Evolutionary conservation across 2,329 filamentous ascomycete genomes (phyloP).

Genomic region (Pleomassaria siparia): DNA sequence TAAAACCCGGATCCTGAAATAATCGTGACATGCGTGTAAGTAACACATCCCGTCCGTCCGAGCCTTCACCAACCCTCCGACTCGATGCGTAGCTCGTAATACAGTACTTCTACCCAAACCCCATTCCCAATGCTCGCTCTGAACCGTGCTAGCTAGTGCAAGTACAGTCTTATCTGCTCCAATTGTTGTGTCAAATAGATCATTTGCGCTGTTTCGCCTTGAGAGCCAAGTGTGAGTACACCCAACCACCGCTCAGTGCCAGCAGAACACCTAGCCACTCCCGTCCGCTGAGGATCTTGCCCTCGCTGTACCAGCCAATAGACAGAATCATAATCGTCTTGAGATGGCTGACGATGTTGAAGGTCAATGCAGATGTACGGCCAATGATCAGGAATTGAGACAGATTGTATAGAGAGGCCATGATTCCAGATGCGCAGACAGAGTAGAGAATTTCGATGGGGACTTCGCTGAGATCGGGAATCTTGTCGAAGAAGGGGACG

Average conservation of each 20-base stretch:
- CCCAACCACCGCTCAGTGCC: constrained; percentile 48
- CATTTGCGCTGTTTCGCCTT: constrained; percentile 32
- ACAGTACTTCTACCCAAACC: constrained; percentile 1
- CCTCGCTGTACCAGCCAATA: constrained; percentile 51
- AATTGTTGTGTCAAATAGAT: neutral
- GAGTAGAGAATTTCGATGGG: constrained; percentile 45
- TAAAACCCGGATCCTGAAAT: neutral
- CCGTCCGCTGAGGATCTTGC: constrained; percentile 41
- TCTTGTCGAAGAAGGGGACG: constrained; percentile 48
- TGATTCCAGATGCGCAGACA: constrained; percentile 46
- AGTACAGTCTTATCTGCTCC: no score
- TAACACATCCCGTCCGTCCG: neutral
- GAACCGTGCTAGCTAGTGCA: neutral
- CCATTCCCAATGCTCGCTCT: neutral
- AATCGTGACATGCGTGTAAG: neutral
- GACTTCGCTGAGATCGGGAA: constrained; percentile 40
- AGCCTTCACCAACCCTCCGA: neutral
- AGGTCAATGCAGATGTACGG: constrained; percentile 43
- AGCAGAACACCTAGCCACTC: constrained; percentile 49
- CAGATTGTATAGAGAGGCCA: constrained; percentile 46
- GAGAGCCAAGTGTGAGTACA: constrained; percentile 48
- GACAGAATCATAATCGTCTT: constrained; percentile 51
- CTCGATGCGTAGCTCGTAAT: neutral
- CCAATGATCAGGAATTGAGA: constrained; percentile 48
- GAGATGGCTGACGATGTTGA: constrained; percentile 46